These are phyloP conservation scores for Limnanthes douglasii DNA, from an alignment of 345 rosid genomes.

Conservation along the genomic window DNA sequence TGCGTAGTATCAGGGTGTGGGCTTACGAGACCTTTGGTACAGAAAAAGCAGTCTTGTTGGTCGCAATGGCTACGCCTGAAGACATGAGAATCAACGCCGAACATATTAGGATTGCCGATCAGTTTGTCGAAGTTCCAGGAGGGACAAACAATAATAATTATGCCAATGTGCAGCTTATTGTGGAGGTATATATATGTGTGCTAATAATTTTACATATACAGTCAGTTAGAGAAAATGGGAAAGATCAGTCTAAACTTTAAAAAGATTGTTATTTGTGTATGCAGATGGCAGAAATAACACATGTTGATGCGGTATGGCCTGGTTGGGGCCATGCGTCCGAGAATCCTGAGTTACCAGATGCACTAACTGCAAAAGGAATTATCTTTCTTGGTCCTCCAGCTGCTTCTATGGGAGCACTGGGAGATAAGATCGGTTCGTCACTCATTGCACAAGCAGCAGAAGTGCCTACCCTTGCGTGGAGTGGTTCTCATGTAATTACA, in stretches of 20 bases:
- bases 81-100: conserved; percentile 99
- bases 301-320: conserved; percentile 99
- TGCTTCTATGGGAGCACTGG: conserved; percentile 86
- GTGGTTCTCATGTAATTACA: conserved; percentile 83
- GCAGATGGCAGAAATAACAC: conserved; percentile 97
- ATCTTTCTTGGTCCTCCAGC: conserved; percentile 94
- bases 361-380: conserved; percentile 66
- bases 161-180: conserved; percentile 98
- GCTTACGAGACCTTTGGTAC: conserved; percentile 97
- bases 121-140: conserved; percentile 99
- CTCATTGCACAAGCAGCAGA: conserved; percentile 99
- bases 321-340: conserved; percentile 99
- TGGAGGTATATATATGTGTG: conserved; percentile 48
- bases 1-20: conserved; percentile 92
- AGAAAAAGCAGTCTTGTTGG: conserved; percentile 89
- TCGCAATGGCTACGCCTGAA: conserved; percentile 99
- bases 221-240: not conserved
- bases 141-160: conserved; percentile 98
- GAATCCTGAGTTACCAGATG: conserved; percentile 96
- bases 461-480: conserved; percentile 99
- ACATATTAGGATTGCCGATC: conserved; percentile 97
- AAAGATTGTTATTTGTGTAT: conserved; percentile 3
- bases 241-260: conserved; percentile 1
- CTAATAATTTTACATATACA: not conserved
- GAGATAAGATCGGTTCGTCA: conserved; percentile 98